Evolutionary conservation across 441 rosid species (phyloP), one percentile per base, ranked within the genome.

Genomic region (Populus hybrid): DNA sequence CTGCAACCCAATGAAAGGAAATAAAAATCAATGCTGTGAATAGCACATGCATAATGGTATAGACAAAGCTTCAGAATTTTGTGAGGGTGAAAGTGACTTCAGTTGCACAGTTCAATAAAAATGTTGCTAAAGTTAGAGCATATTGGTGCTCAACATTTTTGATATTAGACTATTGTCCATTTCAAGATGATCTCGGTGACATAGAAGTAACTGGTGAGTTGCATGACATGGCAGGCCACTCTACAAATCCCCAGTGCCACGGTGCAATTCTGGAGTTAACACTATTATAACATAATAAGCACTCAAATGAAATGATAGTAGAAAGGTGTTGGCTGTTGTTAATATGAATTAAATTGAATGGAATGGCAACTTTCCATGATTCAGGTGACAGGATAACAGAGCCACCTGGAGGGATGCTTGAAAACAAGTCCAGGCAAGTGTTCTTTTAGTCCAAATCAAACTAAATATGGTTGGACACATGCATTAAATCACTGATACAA

Each of bases 1-100:
- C 98, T 95, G 89, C 86, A 76, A 11, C 18, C 76, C n/a, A 81
- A 73, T 69, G 71, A 57, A 57, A 78, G 67, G 6, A 28, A 66
- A 70, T 20, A 26, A 73, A 64, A 32, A 73, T 63, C 16, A 70
- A 38, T 69, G n/a, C 63, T 21, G 23, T 8, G 26, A 72, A 50
- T 10, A 30, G 30, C n/a, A 69, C 16, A 3, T 16, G 12, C 77
- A 78, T 23, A 34, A 5, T 12, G 32, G 6, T 42, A 42, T 32
- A 16, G 35, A 70, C 8, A 77, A 24, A 20, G 28, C 38, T 7
- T 77, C 46, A 20, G 4, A 20, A 16, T 2, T 65, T 38, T 69
- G 63, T 8, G 16, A 24, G 61, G 61, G 61, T 16, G n/a, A 54
- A 20, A 40, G 70, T 32, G 12, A 32, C 38, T 67, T 69, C 40